A percentile compares a stretch with the other conserved stretches of the same genome.
phyloP scores from a whole-genome alignment of 441 rosid species.

The Adansonia rubrostipa region DNA sequence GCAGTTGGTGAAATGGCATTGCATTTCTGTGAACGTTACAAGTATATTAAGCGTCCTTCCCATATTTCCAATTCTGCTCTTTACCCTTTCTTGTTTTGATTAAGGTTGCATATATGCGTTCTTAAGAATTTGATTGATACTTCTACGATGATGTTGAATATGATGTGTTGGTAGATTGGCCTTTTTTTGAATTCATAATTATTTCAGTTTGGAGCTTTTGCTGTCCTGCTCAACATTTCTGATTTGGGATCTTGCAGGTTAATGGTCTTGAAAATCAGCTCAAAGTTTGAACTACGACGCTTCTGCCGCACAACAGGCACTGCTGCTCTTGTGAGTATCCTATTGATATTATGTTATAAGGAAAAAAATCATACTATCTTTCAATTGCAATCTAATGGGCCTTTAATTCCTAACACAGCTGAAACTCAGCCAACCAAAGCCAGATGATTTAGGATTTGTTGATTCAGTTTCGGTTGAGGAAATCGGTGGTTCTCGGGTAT shows the following conservation, averaged over 20 bases:
- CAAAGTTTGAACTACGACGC: constrained; percentile 92
- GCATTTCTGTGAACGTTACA: constrained; percentile 98
- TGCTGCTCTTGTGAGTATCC: constrained; percentile 71
- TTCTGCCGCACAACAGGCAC: constrained; percentile 97
- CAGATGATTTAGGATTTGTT: constrained; percentile 88
- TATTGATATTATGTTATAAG: constrained; percentile 14
- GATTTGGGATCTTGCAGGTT: constrained; percentile 51
- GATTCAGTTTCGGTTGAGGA: constrained; percentile 94
- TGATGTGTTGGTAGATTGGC: not conserved
- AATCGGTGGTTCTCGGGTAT: constrained; percentile 96
- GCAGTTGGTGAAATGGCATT: constrained; percentile 99
- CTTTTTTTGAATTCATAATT: not conserved
- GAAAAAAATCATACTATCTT: constrained; percentile 1
- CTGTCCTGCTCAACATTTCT: constrained; percentile 12
- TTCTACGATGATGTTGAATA: not conserved
- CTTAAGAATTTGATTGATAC: not conserved
- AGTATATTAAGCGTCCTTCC: constrained; percentile 47
- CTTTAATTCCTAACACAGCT: constrained; percentile 51
- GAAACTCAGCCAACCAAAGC: constrained; percentile 86
- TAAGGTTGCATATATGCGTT: constrained; percentile 4
- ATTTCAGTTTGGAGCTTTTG: not conserved
- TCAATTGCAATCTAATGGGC: constrained; percentile 25
- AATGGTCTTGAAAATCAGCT: constrained; percentile 97
- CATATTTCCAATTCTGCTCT: constrained; percentile 16
- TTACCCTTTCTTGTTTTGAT: not conserved